Percentiles rank a stretch among this genome's conserved stretches.
Evolutionary conservation across 1,284 basidiomycete genomes (phyloP).

Genomic region (Cryptococcus sp.): DNA sequence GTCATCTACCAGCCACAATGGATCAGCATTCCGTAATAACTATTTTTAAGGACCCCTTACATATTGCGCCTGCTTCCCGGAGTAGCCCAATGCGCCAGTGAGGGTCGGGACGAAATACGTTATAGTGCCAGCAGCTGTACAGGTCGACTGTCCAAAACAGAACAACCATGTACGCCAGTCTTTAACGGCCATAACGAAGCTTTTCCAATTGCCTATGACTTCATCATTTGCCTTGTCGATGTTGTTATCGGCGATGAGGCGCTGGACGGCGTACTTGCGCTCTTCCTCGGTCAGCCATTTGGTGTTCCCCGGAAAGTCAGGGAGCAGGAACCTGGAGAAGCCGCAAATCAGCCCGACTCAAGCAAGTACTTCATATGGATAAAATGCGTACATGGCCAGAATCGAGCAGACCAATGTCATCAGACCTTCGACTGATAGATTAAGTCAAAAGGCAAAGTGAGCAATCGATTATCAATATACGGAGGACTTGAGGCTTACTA

Average conservation of each 20-base stretch:
- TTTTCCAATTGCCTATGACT: conserved; percentile 26
- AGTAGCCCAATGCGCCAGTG: conserved; percentile 30
- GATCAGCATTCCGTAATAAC: no score
- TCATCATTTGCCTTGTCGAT: conserved; percentile 13
- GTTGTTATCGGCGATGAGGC: conserved; percentile 21
- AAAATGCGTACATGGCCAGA: no score
- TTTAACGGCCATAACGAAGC: conserved; percentile 29
- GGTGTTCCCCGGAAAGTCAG: conserved; percentile 43
- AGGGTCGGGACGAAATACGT: conserved; percentile 42
- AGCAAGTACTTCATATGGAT: no score
- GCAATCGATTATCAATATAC: no score
- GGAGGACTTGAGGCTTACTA: conserved; percentile 6
- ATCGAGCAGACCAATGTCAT: no score
- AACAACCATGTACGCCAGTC: conserved; percentile 46
- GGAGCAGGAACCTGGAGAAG: conserved; percentile 28
- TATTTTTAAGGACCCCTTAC: not conserved
- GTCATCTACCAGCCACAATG: no score
- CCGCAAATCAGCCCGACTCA: conserved; percentile 12
- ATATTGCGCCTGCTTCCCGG: conserved; percentile 31
- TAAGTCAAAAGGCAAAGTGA: no score
- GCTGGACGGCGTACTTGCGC: conserved; percentile 19
- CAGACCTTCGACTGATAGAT: no score
- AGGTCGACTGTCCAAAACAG: conserved; percentile 21
- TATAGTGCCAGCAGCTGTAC: conserved; percentile 30
- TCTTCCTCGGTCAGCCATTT: conserved; percentile 35